A percentile compares a stretch with the other conserved stretches of the same genome.
Evolutionary conservation across 2,329 filamentous ascomycete genomes (phyloP).

Genomic region (Monosporascus ibericus): DNA sequence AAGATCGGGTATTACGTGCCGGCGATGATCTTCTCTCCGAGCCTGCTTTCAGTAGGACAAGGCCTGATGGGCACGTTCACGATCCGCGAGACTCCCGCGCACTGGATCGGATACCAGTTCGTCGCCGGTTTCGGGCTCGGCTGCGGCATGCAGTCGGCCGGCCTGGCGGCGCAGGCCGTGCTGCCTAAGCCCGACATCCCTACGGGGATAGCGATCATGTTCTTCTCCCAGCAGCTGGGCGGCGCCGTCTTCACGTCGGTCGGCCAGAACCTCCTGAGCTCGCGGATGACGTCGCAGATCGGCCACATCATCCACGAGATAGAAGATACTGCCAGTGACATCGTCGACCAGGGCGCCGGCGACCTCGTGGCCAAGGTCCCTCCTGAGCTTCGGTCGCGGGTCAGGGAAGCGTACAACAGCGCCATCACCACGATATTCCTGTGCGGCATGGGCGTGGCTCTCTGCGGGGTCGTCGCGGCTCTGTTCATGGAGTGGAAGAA

Average conservation of each 20-base stretch:
- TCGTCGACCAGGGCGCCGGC: constrained; percentile 37
- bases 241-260: constrained; percentile 41
- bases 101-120: constrained; percentile 57
- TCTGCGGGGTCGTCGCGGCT: constrained; percentile 43
- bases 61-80: constrained; percentile 53
- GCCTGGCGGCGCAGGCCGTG: constrained; percentile 45
- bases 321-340: constrained; percentile 17
- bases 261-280: constrained; percentile 35
- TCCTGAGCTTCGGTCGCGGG: constrained; percentile 34
- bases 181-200: constrained; percentile 37
- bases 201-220: constrained; percentile 36
- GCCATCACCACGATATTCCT: constrained; percentile 50
- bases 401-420: constrained; percentile 51
- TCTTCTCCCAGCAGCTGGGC: constrained; percentile 41
- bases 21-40: constrained; percentile 46
- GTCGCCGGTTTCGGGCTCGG: constrained; percentile 54
- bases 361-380: constrained; percentile 45
- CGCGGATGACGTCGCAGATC: constrained; percentile 25
- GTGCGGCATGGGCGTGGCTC: constrained; percentile 45
- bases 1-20: constrained; percentile 55
- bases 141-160: constrained; percentile 50
- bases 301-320: constrained; percentile 27
- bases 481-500: constrained; percentile 54
- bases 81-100: constrained; percentile 36
- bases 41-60: constrained; percentile 44